Base-by-base conservation (phyloP, 2,329 filamentous ascomycete genomes). In the Penicillium capsulatum region DNA sequence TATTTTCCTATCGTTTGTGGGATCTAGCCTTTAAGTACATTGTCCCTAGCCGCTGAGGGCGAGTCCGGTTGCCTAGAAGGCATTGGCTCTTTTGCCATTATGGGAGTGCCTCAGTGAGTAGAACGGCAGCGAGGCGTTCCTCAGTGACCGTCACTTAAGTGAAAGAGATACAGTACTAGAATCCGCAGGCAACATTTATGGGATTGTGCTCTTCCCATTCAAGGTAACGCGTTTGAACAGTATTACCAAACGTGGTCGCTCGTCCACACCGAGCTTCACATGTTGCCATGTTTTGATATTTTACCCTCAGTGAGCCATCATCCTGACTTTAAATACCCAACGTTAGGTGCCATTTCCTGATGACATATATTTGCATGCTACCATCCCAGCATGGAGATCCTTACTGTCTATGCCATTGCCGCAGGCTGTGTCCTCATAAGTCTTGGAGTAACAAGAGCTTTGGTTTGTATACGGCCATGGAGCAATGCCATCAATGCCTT, bases 381-480 rank as follows among this genome's bases (percentile, higher is more conserved):
- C 22, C 11, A 24, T 24, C 22, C 7, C 7, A 36, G 34, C 11
- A 40, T 40, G 37, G 15, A 40, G 13, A 30, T 40, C 19, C 6
- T 19, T 30, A 17, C 28, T 50, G 48, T 44, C 58, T 66, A 43
- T 69, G 39, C 39, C 8, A 37, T 42, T 37, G 39, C 39, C 30
- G 39, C 24, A 27, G 39, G 39, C 34, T 34, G 39, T 30, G 19
- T 37, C 29, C 30, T 36, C 37, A 16, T 42, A 6, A 30, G 34
- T 17, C 17, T 42, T 24, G 11, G 22, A 24, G 22, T 24, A 24
- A 24, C 11, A 24, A 24, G 22, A 24, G 22, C 22, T 24, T 24
- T 24, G 22, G 11, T 24, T 24, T 24, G 11, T 24, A 24, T 24
- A 24, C n/a, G 29, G 33, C 37, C 16, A 16, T 42, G 17, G 17